Percentiles rank a stretch among this genome's conserved stretches.
Conservation (phyloP, 257 asterid species). For the Penstemon davidsonii region DNA sequence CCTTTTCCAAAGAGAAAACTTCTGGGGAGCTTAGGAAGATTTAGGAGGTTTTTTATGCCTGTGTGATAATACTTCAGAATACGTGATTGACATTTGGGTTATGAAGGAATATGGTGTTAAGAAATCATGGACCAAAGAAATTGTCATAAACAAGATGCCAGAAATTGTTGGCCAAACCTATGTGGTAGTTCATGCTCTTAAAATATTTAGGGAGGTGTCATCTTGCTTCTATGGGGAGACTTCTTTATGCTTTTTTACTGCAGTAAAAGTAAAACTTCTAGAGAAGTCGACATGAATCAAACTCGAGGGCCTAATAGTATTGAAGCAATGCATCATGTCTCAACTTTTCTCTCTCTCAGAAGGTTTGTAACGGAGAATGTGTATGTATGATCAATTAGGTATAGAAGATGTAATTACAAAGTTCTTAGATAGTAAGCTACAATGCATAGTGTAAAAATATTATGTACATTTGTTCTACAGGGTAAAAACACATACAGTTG, state of each 20-base stretch:
- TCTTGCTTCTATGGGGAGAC: constrained; percentile 43
- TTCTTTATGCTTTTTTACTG: constrained; percentile 34
- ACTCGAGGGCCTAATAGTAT: constrained; percentile 36
- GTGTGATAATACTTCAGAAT: constrained; percentile 34
- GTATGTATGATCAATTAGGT: background rate
- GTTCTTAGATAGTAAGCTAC: background rate
- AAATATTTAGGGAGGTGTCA: constrained; percentile 37
- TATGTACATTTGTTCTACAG: too few species aligned
- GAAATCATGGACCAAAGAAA: constrained; percentile 39
- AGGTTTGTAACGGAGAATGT: constrained; percentile 30
- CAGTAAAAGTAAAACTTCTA: constrained; percentile 21
- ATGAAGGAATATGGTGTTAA: constrained; percentile 45
- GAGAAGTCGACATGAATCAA: constrained; percentile 37
- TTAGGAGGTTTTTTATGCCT: constrained; percentile 32
- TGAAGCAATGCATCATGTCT: constrained; percentile 43
- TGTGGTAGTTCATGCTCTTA: constrained; percentile 33
- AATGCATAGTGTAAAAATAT: too few species aligned
- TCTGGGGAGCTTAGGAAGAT: constrained; percentile 35
- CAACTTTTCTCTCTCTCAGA: constrained; percentile 34
- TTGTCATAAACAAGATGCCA: constrained; percentile 34
- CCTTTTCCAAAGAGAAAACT: constrained; percentile 29
- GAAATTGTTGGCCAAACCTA: constrained; percentile 28
- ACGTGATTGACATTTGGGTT: constrained; percentile 40
- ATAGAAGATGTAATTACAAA: background rate
- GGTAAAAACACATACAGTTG: too few species aligned